Base-by-base conservation (phyloP, 495 filamentous ascomycete species). In the Evansstolkia leycettana region DNA sequence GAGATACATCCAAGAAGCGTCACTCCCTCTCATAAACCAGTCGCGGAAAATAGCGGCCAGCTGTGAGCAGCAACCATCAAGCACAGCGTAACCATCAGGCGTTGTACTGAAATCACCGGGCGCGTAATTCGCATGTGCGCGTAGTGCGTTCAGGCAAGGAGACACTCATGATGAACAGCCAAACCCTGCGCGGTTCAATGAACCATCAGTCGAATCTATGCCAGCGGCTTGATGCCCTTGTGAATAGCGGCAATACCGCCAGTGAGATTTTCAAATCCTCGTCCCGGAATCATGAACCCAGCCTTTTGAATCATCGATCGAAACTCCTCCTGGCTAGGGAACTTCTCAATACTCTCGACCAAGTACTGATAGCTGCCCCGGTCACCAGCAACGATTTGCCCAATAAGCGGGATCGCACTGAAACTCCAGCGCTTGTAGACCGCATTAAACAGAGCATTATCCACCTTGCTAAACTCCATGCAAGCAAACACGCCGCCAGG, bases 381-480 rank as follows among this genome's bases (percentile, higher is more conserved):
- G 54, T 98, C 90, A 2, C 82, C 89, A 2, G 90, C 92, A 19
- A 98, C 88, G 43, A 98, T 45, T 63, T 98, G 88, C 12, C 90
- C 90, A 54, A 98, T 94, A 30, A 98, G 48, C 2, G 90, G 90
- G 43, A 98, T 98, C 11, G 85, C 84, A 33, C 75, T 69, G 59
- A 96, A 98, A 44, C 85, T 94, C 84, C 93, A 98, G 36, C 84
- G 65, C 69, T 94, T 92, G 62, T 98, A 98, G 2, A 89, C 54
- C n/a, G 71, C 75, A 61, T 94, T 79, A 49, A 94, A 71, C 10
- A 92, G 26, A 10, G 62, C 44, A 47, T 78, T 82, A 34, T 70
- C 69, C 23, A 90, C 82, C 54, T 85, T 86, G 48, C 76, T 81
- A 58, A 98, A 98, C 67, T 98, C 90, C 49, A 98, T 74, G 53